Percentiles rank a stretch among this genome's conserved stretches.
Conservation (phyloP, 306 rosid species). For the Quercus variabilis region DNA sequence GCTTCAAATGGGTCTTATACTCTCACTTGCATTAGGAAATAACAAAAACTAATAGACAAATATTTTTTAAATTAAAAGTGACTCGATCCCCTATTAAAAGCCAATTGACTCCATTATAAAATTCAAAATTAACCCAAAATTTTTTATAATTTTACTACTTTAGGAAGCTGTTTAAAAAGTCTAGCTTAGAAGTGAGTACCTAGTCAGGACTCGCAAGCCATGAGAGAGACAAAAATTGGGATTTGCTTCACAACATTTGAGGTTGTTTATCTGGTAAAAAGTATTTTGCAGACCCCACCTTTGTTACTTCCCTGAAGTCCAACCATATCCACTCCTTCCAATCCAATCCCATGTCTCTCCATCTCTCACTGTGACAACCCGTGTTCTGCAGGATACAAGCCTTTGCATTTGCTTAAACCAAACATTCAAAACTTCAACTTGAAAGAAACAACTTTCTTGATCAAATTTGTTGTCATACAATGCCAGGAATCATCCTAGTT, state of each 20-base stretch:
- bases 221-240: constrained; percentile 5
- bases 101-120: too few species aligned
- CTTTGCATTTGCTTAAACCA: constrained; percentile 6
- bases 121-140: too few species aligned
- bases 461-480: constrained; percentile 30
- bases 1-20: background rate
- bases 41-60: too few species aligned
- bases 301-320: background rate
- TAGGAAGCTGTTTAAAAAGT: too few species aligned
- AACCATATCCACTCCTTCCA: constrained; percentile 36
- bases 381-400: background rate
- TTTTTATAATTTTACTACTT: too few species aligned
- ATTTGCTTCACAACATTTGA: background rate
- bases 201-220: background rate
- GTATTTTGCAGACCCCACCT: constrained; percentile 17
- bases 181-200: too few species aligned
- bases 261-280: constrained; percentile 3
- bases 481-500: constrained; percentile 90
- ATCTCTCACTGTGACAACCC: constrained; percentile 7
- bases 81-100: rapidly evolving
- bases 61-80: too few species aligned
- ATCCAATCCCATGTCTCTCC: constrained; percentile 31
- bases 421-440: background rate
- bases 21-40: too few species aligned
- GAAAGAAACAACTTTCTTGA: background rate